A percentile compares a stretch with the other conserved stretches of the same genome.
phyloP scores from a whole-genome alignment of 768 basidiomycete genomes.

The Mycena indigotica region DNA sequence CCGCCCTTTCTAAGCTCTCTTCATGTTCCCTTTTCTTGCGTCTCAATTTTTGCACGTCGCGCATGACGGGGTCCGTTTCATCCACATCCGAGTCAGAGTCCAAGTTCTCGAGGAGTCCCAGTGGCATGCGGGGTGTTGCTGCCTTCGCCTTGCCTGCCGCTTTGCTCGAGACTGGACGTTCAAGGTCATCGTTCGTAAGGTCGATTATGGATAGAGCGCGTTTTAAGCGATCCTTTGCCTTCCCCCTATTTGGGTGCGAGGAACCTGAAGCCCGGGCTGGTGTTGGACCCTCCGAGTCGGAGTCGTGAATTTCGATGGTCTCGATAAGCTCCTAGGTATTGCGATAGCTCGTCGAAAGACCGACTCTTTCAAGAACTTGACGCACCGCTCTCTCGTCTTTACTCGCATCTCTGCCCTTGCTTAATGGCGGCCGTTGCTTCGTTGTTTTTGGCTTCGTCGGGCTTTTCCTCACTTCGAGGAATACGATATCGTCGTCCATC shows the following conservation, averaged over 20 bases:
- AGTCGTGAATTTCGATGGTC: background rate
- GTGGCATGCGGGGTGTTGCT: background rate
- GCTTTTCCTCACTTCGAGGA: background rate
- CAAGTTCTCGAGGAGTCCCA: background rate
- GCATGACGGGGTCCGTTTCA: background rate
- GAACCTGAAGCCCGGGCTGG: background rate
- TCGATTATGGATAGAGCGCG: background rate
- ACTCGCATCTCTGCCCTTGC: too few species aligned
- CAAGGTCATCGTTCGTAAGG: background rate
- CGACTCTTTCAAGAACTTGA: background rate
- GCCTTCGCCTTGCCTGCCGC: background rate
- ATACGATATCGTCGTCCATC: background rate
- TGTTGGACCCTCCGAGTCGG: background rate
- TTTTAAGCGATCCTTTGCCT: background rate
- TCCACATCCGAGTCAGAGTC: constrained; percentile 3
- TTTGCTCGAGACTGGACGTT: background rate
- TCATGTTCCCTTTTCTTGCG: background rate
- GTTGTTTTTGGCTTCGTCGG: background rate
- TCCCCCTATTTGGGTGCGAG: background rate
- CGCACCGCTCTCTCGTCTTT: background rate
- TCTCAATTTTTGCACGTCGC: background rate
- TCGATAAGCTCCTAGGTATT: background rate
- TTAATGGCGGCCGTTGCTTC: background rate
- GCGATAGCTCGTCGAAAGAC: background rate
- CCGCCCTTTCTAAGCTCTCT: background rate